A percentile compares a stretch with the other conserved stretches of the same genome.
Evolutionary conservation across 345 rosid genomes (phyloP).

Genomic region (Hibiscus syriacus): DNA sequence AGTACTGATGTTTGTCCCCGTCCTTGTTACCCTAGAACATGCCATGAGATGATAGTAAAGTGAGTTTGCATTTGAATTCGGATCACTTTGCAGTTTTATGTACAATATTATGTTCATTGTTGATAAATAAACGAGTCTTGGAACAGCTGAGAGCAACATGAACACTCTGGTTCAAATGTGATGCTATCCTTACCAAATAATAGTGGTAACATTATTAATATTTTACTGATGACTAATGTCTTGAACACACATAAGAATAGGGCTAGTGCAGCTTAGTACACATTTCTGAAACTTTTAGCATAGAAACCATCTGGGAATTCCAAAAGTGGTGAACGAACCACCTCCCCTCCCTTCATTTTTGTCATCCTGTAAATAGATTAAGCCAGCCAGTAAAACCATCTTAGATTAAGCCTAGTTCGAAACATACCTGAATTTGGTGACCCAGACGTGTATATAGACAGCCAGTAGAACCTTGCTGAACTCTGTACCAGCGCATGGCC

Average conservation of each 20-base stretch:
- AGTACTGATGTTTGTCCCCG: background rate
- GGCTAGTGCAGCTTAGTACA: background rate
- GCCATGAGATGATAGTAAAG: background rate
- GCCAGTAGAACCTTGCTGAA: background rate
- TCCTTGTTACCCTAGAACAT: background rate
- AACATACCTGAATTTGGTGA: background rate
- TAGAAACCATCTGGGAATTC: background rate
- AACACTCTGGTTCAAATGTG: background rate
- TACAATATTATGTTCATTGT: constrained; percentile 6
- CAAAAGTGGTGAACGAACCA: background rate
- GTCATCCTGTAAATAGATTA: no score
- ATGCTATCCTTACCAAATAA: no score
- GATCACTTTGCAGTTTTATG: constrained; percentile 12
- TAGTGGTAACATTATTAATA: no score
- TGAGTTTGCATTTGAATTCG: constrained; percentile 14
- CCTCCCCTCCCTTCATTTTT: background rate
- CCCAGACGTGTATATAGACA: background rate
- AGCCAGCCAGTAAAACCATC: no score
- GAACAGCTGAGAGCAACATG: background rate
- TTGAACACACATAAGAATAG: background rate
- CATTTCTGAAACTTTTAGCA: background rate
- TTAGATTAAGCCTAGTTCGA: no score
- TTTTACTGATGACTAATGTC: no score
- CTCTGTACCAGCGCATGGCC: background rate
- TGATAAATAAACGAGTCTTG: constrained; percentile 17